Conservation (phyloP, 164 flowering plant species). For the Amborella trichopoda region DNA sequence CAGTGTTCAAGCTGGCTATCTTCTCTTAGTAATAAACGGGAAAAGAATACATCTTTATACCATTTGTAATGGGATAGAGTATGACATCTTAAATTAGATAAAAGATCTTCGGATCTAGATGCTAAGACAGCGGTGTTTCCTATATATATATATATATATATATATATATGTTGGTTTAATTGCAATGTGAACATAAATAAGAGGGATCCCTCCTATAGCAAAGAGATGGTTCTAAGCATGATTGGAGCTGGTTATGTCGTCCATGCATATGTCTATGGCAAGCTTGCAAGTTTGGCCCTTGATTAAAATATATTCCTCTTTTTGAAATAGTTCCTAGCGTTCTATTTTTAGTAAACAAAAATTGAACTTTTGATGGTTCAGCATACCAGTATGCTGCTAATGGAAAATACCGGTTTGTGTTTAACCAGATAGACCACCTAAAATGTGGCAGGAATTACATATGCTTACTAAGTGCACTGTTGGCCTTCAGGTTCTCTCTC, state of each 20-base stretch:
- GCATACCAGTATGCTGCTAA: conserved; percentile 33
- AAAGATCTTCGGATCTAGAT: no score
- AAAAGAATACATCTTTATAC: no score
- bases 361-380: neutral
- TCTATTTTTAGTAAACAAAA: neutral
- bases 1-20: no score
- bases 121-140: no score
- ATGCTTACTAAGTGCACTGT: no score
- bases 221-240: conserved; percentile 29
- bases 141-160: neutral
- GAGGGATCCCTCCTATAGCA: conserved; percentile 22
- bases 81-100: no score
- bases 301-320: neutral
- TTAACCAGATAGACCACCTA: no score
- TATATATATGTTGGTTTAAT: neutral
- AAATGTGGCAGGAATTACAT: no score
- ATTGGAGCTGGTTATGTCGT: conserved; percentile 46
- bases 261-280: conserved; percentile 53
- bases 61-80: no score
- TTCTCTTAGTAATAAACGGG: no score
- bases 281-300: conserved; percentile 23
- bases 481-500: no score
- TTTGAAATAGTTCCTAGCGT: neutral
- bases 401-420: conserved; percentile 7
- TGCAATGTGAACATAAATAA: conserved; percentile 20